phyloP scores from a whole-genome alignment of 805 yeast species.

The Sugiyamaella chiloensis region DNA sequence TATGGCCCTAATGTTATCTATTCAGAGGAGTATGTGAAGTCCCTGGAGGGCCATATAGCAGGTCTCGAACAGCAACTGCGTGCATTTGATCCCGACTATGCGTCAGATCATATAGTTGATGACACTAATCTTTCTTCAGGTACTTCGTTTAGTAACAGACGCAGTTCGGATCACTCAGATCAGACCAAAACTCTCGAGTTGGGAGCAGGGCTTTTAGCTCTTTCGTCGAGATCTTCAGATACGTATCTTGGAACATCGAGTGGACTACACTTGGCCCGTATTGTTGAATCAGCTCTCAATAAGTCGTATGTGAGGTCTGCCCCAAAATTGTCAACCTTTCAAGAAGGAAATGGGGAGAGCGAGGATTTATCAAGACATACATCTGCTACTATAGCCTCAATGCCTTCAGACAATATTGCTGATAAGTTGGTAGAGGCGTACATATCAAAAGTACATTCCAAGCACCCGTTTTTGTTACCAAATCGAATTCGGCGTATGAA shows the following conservation, averaged over 20 bases:
- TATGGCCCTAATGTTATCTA: neutral
- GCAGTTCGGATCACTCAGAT: neutral
- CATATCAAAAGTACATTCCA: conserved; percentile 5
- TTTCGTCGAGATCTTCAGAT: conserved; percentile 1
- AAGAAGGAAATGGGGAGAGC: neutral
- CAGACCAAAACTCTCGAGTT: conserved; percentile 3
- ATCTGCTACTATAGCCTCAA: neutral
- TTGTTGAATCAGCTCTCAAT: conserved; percentile 1
- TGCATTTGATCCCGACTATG: neutral
- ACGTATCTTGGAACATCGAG: conserved; percentile 6
- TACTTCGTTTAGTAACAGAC: neutral
- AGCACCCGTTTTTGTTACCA: conserved; percentile 5
- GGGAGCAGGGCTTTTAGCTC: conserved; percentile 1
- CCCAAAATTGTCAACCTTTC: neutral
- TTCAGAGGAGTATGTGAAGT: conserved; percentile 1
- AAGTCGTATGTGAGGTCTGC: neutral
- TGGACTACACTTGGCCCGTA: conserved; percentile 1
- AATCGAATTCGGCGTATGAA: neutral
- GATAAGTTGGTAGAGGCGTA: conserved; percentile 5
- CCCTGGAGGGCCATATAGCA: conserved; percentile 1
- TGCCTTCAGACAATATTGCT: conserved; percentile 2
- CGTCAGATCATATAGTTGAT: neutral
- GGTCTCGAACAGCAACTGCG: neutral
- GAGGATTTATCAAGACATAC: neutral
- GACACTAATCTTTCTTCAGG: neutral